Base-by-base conservation (phyloP, 2,329 filamentous ascomycete species). In the Penicillium sclerotigenum region DNA sequence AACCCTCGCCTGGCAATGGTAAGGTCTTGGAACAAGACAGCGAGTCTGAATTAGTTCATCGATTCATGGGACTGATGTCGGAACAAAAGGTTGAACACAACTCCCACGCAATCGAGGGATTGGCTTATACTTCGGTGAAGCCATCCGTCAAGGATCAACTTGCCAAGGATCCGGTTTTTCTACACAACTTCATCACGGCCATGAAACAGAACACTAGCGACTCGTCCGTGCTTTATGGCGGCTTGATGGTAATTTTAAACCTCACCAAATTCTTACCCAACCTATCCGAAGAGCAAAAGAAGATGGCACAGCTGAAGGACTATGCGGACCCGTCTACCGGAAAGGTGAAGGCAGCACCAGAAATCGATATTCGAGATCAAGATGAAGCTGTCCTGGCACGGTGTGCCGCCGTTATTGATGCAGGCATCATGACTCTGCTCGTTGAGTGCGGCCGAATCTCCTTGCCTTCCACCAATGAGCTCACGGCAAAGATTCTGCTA, bases 51-150 rank as follows among this genome's bases (percentile, higher is more conserved):
- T 69, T 85, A 51, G 80, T 85, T 56, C 72, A 77, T 57, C 76
- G 79, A 61, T 83, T 85, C 67, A 83, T 81, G 65, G 71, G 68
- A 58, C 73, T 77, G 66, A 73, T 80, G 65, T 71, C 69, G 54
- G 68, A 70, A 57, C 60, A 64, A 47, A 71, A 75, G 63, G 71
- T 70, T 65, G 73, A 72, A 56, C 84, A 83, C 50, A 86, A 91
- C 76, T 83, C 88, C 65, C 86, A 89, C 68, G 87, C 90, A 1
- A 85, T 97, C 52, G 94, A 99, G 75, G 94, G 93, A 6, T 79
- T 99, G 58, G 94, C 93, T 14, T 97, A 96, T 71, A 87, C 91
- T 5, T 96, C 93, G 10, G 81, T 97, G 36, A 90, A 91, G 66
- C 85, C 93, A 6, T 86, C 84, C 57, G 85, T 97, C 56, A 96